Percentiles rank a stretch among this genome's conserved stretches.
Conservation (phyloP, 805 yeast species). For the Barnettozyma salicaria region DNA sequence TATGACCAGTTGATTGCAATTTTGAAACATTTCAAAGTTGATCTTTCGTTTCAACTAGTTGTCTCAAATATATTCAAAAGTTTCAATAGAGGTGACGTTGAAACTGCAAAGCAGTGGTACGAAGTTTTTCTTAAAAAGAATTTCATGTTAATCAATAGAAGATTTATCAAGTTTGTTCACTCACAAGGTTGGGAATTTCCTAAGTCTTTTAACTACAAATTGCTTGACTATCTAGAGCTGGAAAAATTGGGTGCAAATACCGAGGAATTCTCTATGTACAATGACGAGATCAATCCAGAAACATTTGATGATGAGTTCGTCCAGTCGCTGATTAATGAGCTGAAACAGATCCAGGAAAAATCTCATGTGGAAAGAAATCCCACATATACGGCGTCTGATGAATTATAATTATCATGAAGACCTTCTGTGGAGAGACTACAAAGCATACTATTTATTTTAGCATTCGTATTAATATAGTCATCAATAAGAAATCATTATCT, state of each 20-base stretch:
- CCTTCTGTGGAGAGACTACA: too few species aligned
- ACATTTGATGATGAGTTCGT: constrained; percentile 11
- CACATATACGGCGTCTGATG: too few species aligned
- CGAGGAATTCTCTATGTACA: constrained; percentile 3
- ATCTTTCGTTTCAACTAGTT: constrained; percentile 7
- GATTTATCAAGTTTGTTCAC: constrained; percentile 9
- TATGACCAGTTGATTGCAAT: constrained; percentile 5
- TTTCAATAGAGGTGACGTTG: constrained; percentile 4
- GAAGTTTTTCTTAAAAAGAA: constrained; percentile 2
- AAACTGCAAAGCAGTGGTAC: constrained; percentile 12
- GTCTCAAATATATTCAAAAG: constrained; percentile 9
- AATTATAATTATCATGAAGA: too few species aligned
- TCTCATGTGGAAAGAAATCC: not conserved
- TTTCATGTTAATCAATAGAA: constrained; percentile 6
- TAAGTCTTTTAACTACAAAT: constrained; percentile 7
- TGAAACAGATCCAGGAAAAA: constrained; percentile 7
- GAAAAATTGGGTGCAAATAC: not conserved
- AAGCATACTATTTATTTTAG: too few species aligned
- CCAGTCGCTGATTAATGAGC: constrained; percentile 5
- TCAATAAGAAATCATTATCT: constrained; percentile 22
- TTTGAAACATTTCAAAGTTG: constrained; percentile 6
- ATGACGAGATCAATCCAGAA: constrained; percentile 7
- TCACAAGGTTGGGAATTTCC: constrained; percentile 15
- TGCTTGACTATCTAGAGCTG: constrained; percentile 8
- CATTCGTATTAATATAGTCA: too few species aligned